Base-by-base conservation (phyloP, 2,329 filamentous ascomycete species). In the Fusarium cyanostomum region DNA sequence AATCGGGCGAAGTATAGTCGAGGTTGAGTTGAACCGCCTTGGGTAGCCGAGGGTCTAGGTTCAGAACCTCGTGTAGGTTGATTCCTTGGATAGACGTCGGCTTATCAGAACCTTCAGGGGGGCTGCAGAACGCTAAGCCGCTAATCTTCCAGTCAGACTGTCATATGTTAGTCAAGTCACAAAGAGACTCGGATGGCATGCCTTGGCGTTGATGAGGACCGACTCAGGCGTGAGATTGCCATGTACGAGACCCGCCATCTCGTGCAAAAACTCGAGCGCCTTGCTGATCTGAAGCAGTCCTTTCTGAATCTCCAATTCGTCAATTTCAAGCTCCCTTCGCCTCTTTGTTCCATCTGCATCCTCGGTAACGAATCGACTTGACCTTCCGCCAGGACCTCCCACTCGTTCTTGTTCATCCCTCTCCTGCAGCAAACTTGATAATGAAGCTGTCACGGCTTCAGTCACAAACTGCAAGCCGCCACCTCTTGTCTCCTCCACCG, bases 131-230 rank as follows among this genome's bases (percentile, higher is more conserved):
- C 0, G 91, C 87, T 34, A 99, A 84, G n/a, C 94, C 95, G 69
- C 93, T 94, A 60, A 99, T 92, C 76, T 99, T 99, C 95, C 95
- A 99, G 77, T 99, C 95, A 43, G 92, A 96, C 89, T 92, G 71
- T 71, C 61, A 26, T 26, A 43, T 53, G 71, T 80, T 72, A 79
- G 74, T 59, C 31, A 27, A 39, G 8, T 35, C 37, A 27, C 28
- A 13, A 33, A 15, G 26, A 27, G 8, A 13, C 2, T 33, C 39
- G 24, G 12, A 13, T 16, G 30, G 41, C 84, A 61, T 79, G 86
- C 89, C 86, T 99, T 99, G 35, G 92, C 87, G 78, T 99, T 99
- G 76, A 99, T 88, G 66, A 97, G 90, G 64, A 99, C 88, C 15
- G 94, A 92, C 64, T 98, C 94, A 0, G 95, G 95, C 0, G 94